phyloP scores from a whole-genome alignment of 2,329 filamentous ascomycete genomes.

The Purpureocillium lavendulum region DNA sequence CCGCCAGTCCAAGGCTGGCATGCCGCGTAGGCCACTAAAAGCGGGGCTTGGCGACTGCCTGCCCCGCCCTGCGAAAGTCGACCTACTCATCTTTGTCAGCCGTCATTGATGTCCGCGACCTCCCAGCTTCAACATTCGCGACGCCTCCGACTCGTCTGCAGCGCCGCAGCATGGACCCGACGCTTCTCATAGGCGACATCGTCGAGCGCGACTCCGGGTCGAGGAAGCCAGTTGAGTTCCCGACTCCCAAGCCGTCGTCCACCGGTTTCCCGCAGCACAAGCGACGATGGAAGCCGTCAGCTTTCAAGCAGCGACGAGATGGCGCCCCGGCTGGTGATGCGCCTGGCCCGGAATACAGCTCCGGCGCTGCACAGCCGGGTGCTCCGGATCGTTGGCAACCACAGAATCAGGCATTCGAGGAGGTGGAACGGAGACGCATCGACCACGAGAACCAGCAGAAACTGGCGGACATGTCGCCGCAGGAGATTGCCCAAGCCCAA shows the following conservation, averaged over 20 bases:
- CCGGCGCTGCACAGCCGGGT: background rate
- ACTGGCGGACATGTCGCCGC: slow-evolving; percentile 68
- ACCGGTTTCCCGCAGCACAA: slow-evolving; percentile 87
- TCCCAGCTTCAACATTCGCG: too few species aligned
- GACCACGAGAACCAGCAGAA: slow-evolving; percentile 72
- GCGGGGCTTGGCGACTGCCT: too few species aligned
- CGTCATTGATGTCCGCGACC: background rate
- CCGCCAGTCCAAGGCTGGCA: too few species aligned
- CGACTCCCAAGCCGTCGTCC: slow-evolving; percentile 31
- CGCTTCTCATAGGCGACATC: slow-evolving; percentile 64
- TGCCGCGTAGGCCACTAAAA: too few species aligned
- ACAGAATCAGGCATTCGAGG: slow-evolving; percentile 20
- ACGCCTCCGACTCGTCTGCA: background rate
- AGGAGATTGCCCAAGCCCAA: slow-evolving; percentile 74
- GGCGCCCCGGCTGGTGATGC: slow-evolving; percentile 10
- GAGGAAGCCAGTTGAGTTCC: slow-evolving; percentile 53
- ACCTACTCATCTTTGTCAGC: slow-evolving; percentile 1
- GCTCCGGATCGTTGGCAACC: background rate
- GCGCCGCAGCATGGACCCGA: slow-evolving; percentile 23
- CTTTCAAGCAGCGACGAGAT: slow-evolving; percentile 60
- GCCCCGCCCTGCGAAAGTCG: too few species aligned
- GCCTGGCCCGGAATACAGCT: slow-evolving; percentile 2
- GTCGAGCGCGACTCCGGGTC: slow-evolving; percentile 60
- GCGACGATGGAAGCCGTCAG: slow-evolving; percentile 62
- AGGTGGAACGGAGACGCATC: slow-evolving; percentile 62